Base-by-base conservation (phyloP, 768 basidiomycete species). In the Ephemerocybe angulata region DNA sequence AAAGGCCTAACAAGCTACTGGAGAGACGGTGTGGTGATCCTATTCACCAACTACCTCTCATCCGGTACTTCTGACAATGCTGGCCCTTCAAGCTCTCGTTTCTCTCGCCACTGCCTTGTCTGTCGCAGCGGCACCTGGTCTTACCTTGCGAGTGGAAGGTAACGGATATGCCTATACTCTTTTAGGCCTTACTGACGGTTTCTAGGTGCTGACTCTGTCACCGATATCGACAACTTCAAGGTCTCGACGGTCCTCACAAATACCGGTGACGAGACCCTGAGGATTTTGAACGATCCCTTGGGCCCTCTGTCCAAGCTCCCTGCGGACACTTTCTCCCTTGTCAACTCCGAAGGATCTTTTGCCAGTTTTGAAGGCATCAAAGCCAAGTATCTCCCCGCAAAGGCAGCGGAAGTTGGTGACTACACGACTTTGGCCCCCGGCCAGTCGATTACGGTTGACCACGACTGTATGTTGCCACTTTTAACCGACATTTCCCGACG, bases 261-360 rank as follows among this genome's bases (percentile, higher is more conserved):
- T 67, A 76, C 71, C n/a, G 77, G 78, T 46, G 69, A 74, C 48
- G 74, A 80, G 66, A 69, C 72, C n/a, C 54, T 80, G 49, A 76
- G 72, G 55, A 60, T 81, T 37, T 67, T 80, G 58, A 77, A 77
- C 54, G 74, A 80, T 63, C 77, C 79, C 15, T 64, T 67, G 15
- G 64, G 72, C 6, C 63, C 72, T n/a, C 65, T 80, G 33, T 71
- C 70, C 40, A 67, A 67, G 52, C 58, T 76, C 38, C 72, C 77
- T 19, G 70, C 76, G 22, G 59, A 80, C 52, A 75, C 72, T 38
- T 81, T 79, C 65, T 41, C 52, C 50, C 74, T 79, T 62, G 67
- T 62, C 28, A 66, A 69, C 46, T 62, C 61, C 12, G 58, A 60
- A 12, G 78, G 76, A 24, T 60, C 61, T 37, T 48, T 55, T 17